Base-by-base conservation (phyloP, 2,329 filamentous ascomycete species). In the Falciphora oryzae region DNA sequence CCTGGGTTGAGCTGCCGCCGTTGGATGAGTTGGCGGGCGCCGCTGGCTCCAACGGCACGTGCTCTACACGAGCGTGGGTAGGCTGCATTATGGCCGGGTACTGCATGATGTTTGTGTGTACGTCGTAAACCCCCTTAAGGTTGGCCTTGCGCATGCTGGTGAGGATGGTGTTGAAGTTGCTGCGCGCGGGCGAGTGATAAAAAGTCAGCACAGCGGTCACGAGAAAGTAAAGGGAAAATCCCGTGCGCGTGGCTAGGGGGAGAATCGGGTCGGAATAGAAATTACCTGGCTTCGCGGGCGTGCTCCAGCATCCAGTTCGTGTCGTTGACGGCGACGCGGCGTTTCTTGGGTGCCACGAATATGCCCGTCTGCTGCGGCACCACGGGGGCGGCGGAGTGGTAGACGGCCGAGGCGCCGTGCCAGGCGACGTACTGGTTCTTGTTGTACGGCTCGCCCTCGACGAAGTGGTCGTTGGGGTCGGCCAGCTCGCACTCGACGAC, bases 391-490 rank as follows among this genome's bases (percentile, higher is more conserved):
- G 88, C 89, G 16, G 91, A 92, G 74, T 98, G 93, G 75, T 99
- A 99, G 29, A 99, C 95, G 56, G 91, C 89, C 75, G 94, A 98
- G 61, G 95, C 95, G 62, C 95, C 95, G 75, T 97, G 93, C 95
- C 95, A 99, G 32, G 95, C 95, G 32, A 99, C 95, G 73, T 97
- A 99, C 75, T 97, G 93, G 74, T 99, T 99, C 79, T 94, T 93
- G 81, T 99, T 97, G 82, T 99, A 99, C n/a, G 88, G 83, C 74
- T 96, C 90, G 56, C 89, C 91, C 11, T 85, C 84, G 31, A 93
- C 85, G 57, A 93, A 84, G 66, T 83, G 84, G 76, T 99, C 95
- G 66, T 93, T 89, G 0, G 94, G 94, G 72, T 98, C 95, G 25
- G 93, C 95, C 29, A 98, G 75, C 74, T 96, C 92, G 68, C 95